Conservation (phyloP, 2,329 filamentous ascomycete genomes). For the Fusarium gaditjirri region DNA sequence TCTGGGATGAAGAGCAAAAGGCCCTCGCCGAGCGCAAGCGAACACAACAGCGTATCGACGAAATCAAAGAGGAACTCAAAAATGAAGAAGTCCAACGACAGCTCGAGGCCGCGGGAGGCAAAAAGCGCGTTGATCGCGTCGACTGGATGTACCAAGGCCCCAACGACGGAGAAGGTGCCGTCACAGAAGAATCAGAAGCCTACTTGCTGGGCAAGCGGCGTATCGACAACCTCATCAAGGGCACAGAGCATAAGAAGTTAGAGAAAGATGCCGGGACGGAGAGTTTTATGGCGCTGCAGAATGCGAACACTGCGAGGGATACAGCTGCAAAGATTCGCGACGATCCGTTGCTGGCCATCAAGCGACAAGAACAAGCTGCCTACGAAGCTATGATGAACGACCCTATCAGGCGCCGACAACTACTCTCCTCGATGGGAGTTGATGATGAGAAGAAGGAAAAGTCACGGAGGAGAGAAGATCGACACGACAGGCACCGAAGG, state of each 20-base stretch:
- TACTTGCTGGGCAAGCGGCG: slow-evolving; percentile 92
- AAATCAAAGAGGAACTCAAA: slow-evolving; percentile 91
- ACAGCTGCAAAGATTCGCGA: slow-evolving; percentile 87
- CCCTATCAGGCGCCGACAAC: slow-evolving; percentile 72
- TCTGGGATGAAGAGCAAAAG: slow-evolving; percentile 92
- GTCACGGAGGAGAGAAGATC: slow-evolving; percentile 45
- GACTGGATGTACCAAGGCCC: slow-evolving; percentile 99
- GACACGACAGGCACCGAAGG: slow-evolving; percentile 52
- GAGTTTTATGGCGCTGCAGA: slow-evolving; percentile 69
- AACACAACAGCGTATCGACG: slow-evolving; percentile 89
- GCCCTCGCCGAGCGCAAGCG: slow-evolving; percentile 95
- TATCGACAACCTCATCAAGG: slow-evolving; percentile 84
- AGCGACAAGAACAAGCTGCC: slow-evolving; percentile 86
- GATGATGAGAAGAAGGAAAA: slow-evolving; percentile 59
- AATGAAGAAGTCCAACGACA: slow-evolving; percentile 92
- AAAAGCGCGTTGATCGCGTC: slow-evolving; percentile 82
- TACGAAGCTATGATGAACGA: slow-evolving; percentile 85
- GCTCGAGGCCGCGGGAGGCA: slow-evolving; percentile 88
- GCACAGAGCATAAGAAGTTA: slow-evolving; percentile 81
- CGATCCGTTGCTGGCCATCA: slow-evolving; percentile 92
- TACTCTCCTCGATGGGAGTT: slow-evolving; percentile 73
- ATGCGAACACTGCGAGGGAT: slow-evolving; percentile 80
- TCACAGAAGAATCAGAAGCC: slow-evolving; percentile 89
- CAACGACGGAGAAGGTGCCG: slow-evolving; percentile 78
- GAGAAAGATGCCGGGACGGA: slow-evolving; percentile 77